Base-by-base conservation (phyloP, 2,329 filamentous ascomycete species). In the Pleurostoma richardsiae region DNA sequence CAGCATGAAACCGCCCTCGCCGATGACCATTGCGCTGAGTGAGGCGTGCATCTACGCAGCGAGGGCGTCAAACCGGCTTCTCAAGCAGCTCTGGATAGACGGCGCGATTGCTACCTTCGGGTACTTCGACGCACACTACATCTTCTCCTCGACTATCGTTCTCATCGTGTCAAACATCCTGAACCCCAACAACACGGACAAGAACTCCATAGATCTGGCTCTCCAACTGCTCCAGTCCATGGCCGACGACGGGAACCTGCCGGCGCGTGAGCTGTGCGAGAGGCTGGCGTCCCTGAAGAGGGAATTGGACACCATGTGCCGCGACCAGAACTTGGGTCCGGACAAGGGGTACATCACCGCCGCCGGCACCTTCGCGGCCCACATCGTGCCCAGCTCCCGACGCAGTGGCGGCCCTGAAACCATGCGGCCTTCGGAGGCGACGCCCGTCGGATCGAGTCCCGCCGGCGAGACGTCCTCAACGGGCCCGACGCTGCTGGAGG, bases 381-480 rank as follows among this genome's bases (percentile, higher is more conserved):
- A 47, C 10, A 29, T 47, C 8, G 33, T 36, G 8, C 33, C 33
- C n/a, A 36, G n/a, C n/a, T 8, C 8, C 33, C 8, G 8, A 36
- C 33, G 33, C 33, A n/a, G 8, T 36, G 33, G 33, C 8, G 33
- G 8, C n/a, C 33, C 8, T 36, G 33, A 36, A 8, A n/a, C 33
- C 8, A n/a, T 36, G n/a, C 33, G 33, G n/a, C 33, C 33, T n/a
- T 36, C 33, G 33, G 33, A 36, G 33, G 33, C n/a, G 33, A 36
- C n/a, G 8, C 33, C n/a, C 8, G 33, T n/a, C 33, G 33, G n/a
- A 95, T 89, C 1, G 90, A 95, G 70, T 89, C 89, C 1, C 90
- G 95, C 60, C 88, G 89, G 39, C 76, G 90, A 53, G 90, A 95
- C 59, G 90, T 95, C 58, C 73, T 95, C 49, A 95, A 95, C 62